Evolutionary conservation across 192 early-diverging fungal genomes (phyloP).

Genomic region (Backusella luteola): DNA sequence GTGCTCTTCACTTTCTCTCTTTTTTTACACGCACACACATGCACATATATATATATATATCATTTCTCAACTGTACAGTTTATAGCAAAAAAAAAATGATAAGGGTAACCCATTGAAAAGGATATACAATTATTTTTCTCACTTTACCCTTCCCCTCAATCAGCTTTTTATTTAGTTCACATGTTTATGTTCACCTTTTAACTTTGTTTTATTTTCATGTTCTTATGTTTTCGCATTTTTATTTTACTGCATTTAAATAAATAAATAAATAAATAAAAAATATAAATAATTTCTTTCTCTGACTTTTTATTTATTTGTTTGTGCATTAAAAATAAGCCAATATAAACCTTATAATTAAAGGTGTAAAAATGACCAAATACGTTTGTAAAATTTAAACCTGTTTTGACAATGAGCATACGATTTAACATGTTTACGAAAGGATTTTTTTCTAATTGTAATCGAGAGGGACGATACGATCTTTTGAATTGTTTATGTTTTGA

Average conservation of each 20-base stretch:
- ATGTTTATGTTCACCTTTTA: neutral
- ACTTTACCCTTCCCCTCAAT: neutral
- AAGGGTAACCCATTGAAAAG: neutral
- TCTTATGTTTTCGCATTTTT: constrained; percentile 4
- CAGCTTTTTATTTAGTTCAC: neutral
- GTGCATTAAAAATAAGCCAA: neutral
- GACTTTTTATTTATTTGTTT: neutral
- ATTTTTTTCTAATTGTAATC: no score
- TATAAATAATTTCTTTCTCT: neutral
- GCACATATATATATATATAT: neutral
- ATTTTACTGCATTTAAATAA: neutral
- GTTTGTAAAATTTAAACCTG: neutral
- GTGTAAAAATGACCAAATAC: neutral
- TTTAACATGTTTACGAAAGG: neutral
- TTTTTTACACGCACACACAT: neutral
- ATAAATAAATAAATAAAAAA: neutral
- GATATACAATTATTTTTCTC: neutral
- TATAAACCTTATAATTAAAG: neutral
- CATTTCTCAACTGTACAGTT: neutral
- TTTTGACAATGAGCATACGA: neutral
- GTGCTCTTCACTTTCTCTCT: neutral
- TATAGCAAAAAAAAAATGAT: neutral
- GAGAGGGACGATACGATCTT: neutral
- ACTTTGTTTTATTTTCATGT: constrained; percentile 5
- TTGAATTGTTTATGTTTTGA: neutral